These are phyloP conservation scores for Globisporangium ultimum DNA, from an alignment of 352 stramenopile species.

Conservation along the genomic window DNA sequence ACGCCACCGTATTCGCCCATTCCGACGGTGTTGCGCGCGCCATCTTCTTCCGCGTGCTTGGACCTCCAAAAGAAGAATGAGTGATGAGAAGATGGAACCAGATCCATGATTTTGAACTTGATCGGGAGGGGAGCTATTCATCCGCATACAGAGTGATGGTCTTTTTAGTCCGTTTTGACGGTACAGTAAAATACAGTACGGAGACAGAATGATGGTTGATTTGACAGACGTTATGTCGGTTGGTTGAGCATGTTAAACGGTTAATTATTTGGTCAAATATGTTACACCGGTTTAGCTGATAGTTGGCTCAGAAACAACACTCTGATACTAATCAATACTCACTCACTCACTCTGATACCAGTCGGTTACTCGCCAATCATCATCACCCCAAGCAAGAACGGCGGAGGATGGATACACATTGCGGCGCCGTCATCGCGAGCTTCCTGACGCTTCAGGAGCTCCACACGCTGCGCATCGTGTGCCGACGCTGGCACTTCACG, in stretches of 20 bases:
- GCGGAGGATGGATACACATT: conserved; percentile 28
- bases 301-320: too few species aligned
- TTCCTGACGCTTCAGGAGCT: conserved; percentile 48
- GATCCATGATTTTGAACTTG: background rate
- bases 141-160: background rate
- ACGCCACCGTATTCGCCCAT: conserved; percentile 12
- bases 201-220: background rate
- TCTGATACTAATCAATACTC: background rate
- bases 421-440: conserved; percentile 22
- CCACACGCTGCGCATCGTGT: conserved; percentile 39
- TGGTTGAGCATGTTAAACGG: too few species aligned
- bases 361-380: background rate
- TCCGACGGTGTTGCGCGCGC: background rate
- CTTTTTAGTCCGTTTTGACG: too few species aligned
- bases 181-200: too few species aligned
- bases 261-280: too few species aligned
- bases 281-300: too few species aligned
- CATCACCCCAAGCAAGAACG: background rate
- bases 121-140: background rate
- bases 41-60: background rate
- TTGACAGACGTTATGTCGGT: background rate
- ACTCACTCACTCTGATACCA: background rate
- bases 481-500: conserved; percentile 54
- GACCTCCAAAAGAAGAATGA: conserved; percentile 5
- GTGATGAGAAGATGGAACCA: conserved; percentile 1